Percentiles rank a stretch among this genome's conserved stretches.
Conservation (phyloP, 331 rosid species). For the Saraca asoca region DNA sequence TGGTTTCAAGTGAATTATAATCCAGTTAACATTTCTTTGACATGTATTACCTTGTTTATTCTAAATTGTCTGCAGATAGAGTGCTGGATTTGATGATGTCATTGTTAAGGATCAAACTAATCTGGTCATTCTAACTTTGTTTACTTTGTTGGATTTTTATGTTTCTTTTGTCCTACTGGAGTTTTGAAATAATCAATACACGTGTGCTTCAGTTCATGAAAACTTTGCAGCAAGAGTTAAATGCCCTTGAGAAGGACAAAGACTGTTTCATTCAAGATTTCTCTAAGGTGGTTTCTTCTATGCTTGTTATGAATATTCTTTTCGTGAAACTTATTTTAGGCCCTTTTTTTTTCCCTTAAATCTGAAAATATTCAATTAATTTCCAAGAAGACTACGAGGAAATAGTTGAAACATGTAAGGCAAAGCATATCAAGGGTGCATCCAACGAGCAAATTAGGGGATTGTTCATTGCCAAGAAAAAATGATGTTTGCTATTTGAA, state of each 20-base stretch:
- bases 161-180: slow-evolving; percentile 17
- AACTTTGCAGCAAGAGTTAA: slow-evolving; percentile 64
- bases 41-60: slow-evolving; percentile 7
- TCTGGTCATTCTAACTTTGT: slow-evolving; percentile 57
- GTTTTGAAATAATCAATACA: slow-evolving; percentile 30
- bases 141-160: neutral
- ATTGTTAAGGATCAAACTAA: slow-evolving; percentile 73
- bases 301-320: neutral
- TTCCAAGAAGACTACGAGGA: slow-evolving; percentile 79
- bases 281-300: slow-evolving; percentile 48
- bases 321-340: slow-evolving; percentile 22
- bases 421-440: slow-evolving; percentile 65
- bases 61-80: slow-evolving; percentile 54
- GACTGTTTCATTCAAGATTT: slow-evolving; percentile 65
- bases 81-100: slow-evolving; percentile 76
- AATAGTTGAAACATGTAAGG: slow-evolving; percentile 75
- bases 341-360: slow-evolving; percentile 18
- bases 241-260: slow-evolving; percentile 61
- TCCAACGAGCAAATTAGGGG: slow-evolving; percentile 93
- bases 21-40: slow-evolving; percentile 7
- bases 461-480: slow-evolving; percentile 75
- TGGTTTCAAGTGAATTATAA: slow-evolving; percentile 7
- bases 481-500: slow-evolving; percentile 16
- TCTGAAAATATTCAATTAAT: slow-evolving; percentile 5
- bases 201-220: slow-evolving; percentile 56